A percentile compares a stretch with the other conserved stretches of the same genome.
These are phyloP conservation scores for Pyrenopolyporus hunteri DNA, from an alignment of 495 filamentous ascomycete species.

Conservation along the genomic window DNA sequence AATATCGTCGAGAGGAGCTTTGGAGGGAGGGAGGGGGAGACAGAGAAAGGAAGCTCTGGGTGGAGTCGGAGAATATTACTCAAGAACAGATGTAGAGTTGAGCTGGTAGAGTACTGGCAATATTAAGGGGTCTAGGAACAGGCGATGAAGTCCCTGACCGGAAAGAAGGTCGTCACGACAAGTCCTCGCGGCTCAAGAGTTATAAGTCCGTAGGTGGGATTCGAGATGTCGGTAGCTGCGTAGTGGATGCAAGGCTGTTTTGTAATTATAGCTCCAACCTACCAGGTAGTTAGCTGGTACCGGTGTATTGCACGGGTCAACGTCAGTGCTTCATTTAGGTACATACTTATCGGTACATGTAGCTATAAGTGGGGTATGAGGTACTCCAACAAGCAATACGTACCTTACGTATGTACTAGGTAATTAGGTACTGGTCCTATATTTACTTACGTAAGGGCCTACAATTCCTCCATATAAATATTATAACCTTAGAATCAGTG, in stretches of 20 bases:
- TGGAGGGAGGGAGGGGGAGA: no score
- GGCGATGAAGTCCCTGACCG: no score
- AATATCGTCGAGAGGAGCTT: neutral
- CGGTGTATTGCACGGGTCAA: conserved; percentile 17
- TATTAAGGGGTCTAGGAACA: neutral
- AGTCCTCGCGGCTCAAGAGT: no score
- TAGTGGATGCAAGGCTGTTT: conserved; percentile 1
- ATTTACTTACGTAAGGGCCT: no score
- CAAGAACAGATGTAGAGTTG: neutral
- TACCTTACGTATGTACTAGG: no score
- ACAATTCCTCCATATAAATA: no score
- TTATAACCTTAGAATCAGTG: no score
- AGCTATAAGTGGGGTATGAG: conserved; percentile 27
- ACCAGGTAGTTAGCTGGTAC: neutral
- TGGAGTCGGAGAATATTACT: conserved; percentile 21
- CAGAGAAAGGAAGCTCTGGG: conserved; percentile 16
- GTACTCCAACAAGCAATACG: no score
- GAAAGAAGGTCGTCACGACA: no score
- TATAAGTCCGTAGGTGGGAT: neutral
- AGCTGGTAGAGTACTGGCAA: conserved; percentile 5
- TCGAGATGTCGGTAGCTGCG: neutral
- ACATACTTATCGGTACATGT: no score
- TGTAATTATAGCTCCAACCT: conserved; percentile 1
- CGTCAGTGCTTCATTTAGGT: conserved; percentile 30
- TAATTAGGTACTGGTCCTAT: no score